Evolutionary conservation across 139 green algal genomes (phyloP), one percentile per base, ranked within the genome.

Genomic region (Chlamydomonas schloesseri): DNA sequence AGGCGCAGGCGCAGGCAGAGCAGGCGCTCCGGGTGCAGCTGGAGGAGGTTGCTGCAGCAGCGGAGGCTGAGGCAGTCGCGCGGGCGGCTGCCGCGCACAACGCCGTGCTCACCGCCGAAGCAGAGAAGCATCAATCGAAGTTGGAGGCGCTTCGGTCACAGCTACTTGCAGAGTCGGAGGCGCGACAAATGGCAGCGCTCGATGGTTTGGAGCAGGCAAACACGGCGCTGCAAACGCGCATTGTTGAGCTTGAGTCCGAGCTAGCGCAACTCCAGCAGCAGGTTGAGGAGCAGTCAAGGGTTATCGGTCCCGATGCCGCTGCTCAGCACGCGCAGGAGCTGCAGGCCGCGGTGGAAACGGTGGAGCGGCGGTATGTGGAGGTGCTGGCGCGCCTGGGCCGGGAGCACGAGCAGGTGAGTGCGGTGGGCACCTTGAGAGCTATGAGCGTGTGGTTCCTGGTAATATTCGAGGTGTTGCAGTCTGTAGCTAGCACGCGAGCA

Each of bases 301-400:
- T 13, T 5, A 8, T 8, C 42, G 42, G 8, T 13, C 42, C 8
- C 8, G 42, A 5, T 50, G 8, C 42, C 42, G 42, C 42, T 5
- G 42, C 42, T 8, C 42, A 73, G 77, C 60, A 28, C 8, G 77
- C 71, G 77, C 60, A 62, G 60, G 31, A 36, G 60, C 36, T 28
- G 58, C 9, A 83, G 64, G 60, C 50, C 10, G 62, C 62, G 28
- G 77, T 73, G n/a, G 78, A 33, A 33, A 33, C 57, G 31, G 13
- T 77, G 47, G 79, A 85, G 68, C 65, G 79, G 65, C 67, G 76
- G 46, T 85, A 42, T 29, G 79, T 85, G 47, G 79, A 85, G 42
- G 29, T 64, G 47, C 47, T 85, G 65, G 65, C 79, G 11, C n/a
- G 47, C 47, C 68, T 85, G 31, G 79, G 60, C 8, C 65, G 79